Evolutionary conservation across 495 filamentous ascomycete species (phyloP).

Genomic region (Hyaloscypha hepaticicola): DNA sequence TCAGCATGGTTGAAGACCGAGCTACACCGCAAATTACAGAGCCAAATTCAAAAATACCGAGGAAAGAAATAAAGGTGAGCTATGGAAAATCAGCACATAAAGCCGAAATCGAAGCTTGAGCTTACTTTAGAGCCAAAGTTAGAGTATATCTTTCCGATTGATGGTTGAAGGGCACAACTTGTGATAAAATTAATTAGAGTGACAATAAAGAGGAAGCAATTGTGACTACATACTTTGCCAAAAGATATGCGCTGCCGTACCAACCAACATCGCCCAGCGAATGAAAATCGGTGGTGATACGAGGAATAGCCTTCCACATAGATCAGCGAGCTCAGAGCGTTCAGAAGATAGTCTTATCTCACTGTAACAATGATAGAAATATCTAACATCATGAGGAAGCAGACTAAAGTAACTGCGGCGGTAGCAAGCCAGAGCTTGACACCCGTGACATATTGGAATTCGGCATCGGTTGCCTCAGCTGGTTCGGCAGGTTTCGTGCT

Average conservation of each 20-base stretch:
- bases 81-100: conserved; percentile 15
- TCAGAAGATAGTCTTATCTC: neutral
- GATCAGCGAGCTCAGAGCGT: neutral
- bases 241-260: conserved; percentile 49
- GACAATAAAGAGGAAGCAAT: neutral
- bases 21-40: conserved; percentile 54
- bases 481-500: neutral
- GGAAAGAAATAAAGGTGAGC: conserved; percentile 44
- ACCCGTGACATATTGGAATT: conserved; percentile 20
- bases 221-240: conserved; percentile 36
- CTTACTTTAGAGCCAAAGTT: conserved; percentile 43
- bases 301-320: conserved; percentile 35
- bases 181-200: neutral
- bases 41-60: conserved; percentile 50
- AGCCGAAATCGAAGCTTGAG: neutral
- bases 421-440: conserved; percentile 32
- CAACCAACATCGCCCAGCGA: conserved; percentile 45
- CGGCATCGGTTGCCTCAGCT: neutral
- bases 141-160: conserved; percentile 46
- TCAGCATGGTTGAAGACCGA: conserved; percentile 48
- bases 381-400: conserved; percentile 51
- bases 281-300: conserved; percentile 45
- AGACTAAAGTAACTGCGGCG: conserved; percentile 35
- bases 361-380: conserved; percentile 46
- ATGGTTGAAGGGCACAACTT: conserved; percentile 44